Evolutionary conservation across 805 yeast genomes (phyloP).

Genomic region (Monosporozyma aerobia): DNA sequence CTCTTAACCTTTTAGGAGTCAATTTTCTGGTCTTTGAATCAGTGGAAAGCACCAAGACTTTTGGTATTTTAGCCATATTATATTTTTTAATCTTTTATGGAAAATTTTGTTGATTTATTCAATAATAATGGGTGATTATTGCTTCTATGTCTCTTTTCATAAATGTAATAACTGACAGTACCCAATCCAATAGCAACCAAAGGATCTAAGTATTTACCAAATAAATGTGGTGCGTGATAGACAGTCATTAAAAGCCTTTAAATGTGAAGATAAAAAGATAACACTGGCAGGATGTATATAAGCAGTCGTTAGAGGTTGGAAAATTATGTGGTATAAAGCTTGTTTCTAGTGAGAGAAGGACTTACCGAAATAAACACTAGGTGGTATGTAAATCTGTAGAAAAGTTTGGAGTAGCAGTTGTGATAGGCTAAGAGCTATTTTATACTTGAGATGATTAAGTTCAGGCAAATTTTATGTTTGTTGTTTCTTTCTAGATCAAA

Average conservation of each 20-base stretch:
- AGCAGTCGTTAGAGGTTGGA: neutral
- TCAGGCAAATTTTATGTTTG: no score
- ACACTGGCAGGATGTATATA: neutral
- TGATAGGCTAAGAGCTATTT: no score
- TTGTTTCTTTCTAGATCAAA: no score
- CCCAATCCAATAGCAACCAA: slow-evolving; percentile 56
- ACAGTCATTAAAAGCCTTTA: neutral
- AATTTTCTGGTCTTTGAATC: slow-evolving; percentile 18
- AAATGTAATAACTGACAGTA: slow-evolving; percentile 49
- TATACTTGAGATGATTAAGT: no score
- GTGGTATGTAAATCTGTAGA: neutral
- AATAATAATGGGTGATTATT: slow-evolving; percentile 48
- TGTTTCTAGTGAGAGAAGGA: neutral
- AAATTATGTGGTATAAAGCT: neutral
- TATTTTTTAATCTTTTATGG: neutral
- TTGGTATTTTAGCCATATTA: slow-evolving; percentile 9
- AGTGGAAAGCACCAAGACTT: slow-evolving; percentile 18
- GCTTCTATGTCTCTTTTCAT: slow-evolving; percentile 45
- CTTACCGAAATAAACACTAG: neutral
- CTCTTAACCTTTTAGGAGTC: slow-evolving; percentile 45
- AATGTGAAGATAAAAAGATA: neutral
- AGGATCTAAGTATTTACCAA: slow-evolving; percentile 50
- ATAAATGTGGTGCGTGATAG: slow-evolving; percentile 33
- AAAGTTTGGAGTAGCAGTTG: neutral
- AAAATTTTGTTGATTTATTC: neutral